Evolutionary conservation across 345 rosid genomes (phyloP).

Genomic region (Diplotaxis tenuifolia): DNA sequence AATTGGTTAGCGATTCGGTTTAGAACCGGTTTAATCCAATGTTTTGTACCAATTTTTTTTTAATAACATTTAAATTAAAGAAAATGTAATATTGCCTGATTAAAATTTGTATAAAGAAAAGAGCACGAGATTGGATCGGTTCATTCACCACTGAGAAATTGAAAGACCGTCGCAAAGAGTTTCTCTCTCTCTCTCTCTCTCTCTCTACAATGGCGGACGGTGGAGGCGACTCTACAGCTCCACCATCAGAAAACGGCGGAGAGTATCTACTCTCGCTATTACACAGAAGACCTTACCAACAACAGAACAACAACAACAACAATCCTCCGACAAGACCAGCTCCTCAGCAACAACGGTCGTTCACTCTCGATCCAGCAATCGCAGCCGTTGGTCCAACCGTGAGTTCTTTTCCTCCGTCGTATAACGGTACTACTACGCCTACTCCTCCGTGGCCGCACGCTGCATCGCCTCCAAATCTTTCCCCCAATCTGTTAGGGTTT

Average conservation of each 20-base stretch:
- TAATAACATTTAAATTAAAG: too few species aligned
- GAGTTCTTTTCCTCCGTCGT: conserved; percentile 30
- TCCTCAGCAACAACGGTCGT: conserved; percentile 14
- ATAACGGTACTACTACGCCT: conserved; percentile 43
- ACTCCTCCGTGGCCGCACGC: conserved; percentile 44
- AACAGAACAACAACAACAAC: conserved; percentile 18
- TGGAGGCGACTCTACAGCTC: conserved; percentile 51
- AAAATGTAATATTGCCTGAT: not conserved
- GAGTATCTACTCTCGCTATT: conserved; percentile 78
- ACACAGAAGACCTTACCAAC: conserved; percentile 46
- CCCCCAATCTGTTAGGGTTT: conserved; percentile 55
- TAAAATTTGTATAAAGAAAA: not conserved
- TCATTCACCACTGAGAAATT: not conserved
- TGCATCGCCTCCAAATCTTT: conserved; percentile 43
- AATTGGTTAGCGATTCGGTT: not conserved
- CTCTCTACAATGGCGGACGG: conserved; percentile 52
- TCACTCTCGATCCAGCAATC: conserved; percentile 72
- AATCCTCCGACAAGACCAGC: conserved; percentile 24
- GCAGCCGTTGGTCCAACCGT: conserved; percentile 74
- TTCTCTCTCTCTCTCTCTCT: not conserved
- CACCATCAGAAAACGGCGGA: conserved; percentile 57
- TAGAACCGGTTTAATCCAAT: not conserved
- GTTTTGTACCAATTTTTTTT: not conserved
- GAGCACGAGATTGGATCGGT: not conserved
- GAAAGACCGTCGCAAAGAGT: conserved; percentile 4